Conservation (phyloP, 331 rosid species). For the Phaseolus coccineus region DNA sequence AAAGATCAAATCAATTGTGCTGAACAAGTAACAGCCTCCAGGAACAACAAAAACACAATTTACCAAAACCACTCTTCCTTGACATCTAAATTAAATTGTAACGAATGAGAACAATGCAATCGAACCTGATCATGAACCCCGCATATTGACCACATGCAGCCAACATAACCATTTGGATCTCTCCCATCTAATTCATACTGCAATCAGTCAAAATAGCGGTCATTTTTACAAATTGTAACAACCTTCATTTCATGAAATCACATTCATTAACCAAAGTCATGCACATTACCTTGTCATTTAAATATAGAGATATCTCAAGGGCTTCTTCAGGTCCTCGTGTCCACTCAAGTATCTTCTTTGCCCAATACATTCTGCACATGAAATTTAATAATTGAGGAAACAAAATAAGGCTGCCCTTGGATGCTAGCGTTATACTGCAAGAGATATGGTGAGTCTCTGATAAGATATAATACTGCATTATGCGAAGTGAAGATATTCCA, state of each 20-base stretch:
- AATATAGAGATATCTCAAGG: slow-evolving; percentile 74
- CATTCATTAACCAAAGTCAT: neutral
- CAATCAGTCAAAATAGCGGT: slow-evolving; percentile 40
- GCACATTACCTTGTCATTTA: slow-evolving; percentile 77
- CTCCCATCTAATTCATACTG: slow-evolving; percentile 96
- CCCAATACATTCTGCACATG: slow-evolving; percentile 91
- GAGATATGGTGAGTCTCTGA: neutral
- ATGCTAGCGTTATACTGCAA: slow-evolving; percentile 1
- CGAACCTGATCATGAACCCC: slow-evolving; percentile 97
- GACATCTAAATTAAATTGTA: slow-evolving; percentile 5
- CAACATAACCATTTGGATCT: slow-evolving; percentile 89
- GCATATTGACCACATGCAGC: slow-evolving; percentile 98
- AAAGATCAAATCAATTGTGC: slow-evolving; percentile 1
- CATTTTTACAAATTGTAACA: slow-evolving; percentile 31
- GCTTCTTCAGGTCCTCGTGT: slow-evolving; percentile 96
- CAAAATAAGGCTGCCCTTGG: neutral
- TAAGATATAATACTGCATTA: neutral
- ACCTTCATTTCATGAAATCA: neutral
- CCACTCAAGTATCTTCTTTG: slow-evolving; percentile 97
- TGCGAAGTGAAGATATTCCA: neutral
- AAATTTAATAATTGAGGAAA: slow-evolving; percentile 20
- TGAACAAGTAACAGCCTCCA: neutral
- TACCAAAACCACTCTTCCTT: neutral
- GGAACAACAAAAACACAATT: neutral
- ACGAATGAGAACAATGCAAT: slow-evolving; percentile 21